These are phyloP conservation scores for Podaxis carcinomalis DNA, from an alignment of 768 basidiomycete genomes.

Conservation along the genomic window DNA sequence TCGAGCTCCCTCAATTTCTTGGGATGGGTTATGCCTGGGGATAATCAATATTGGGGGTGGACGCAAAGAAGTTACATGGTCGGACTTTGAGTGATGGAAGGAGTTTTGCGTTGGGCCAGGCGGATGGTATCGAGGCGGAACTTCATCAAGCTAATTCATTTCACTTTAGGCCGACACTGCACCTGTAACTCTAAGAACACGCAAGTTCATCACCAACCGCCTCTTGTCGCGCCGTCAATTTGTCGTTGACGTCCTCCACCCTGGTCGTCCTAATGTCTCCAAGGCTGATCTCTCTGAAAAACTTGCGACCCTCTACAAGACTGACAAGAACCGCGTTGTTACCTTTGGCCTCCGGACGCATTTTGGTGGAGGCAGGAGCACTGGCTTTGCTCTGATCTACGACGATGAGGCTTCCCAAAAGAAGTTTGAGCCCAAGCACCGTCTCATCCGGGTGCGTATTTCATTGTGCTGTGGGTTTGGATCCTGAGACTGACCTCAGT, in stretches of 20 bases:
- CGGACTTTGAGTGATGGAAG: slow-evolving; percentile 6
- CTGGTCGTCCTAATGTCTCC: slow-evolving; percentile 91
- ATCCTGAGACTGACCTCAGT: slow-evolving; percentile 3
- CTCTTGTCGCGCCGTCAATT: slow-evolving; percentile 96
- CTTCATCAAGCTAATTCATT: slow-evolving; percentile 5
- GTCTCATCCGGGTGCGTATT: slow-evolving; percentile 83
- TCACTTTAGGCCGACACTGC: slow-evolving; percentile 65
- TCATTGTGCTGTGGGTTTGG: slow-evolving; percentile 5
- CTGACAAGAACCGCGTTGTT: slow-evolving; percentile 85
- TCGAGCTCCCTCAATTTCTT: slow-evolving; percentile 12
- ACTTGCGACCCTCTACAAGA: slow-evolving; percentile 90
- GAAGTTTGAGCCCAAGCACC: slow-evolving; percentile 96
- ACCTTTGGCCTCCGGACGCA: slow-evolving; percentile 93
- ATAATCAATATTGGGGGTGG: not conserved
- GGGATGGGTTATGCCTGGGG: not conserved
- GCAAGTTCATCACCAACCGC: slow-evolving; percentile 99
- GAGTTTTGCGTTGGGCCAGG: not conserved
- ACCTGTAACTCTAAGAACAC: slow-evolving; percentile 93
- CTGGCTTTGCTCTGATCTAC: slow-evolving; percentile 96
- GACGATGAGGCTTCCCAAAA: slow-evolving; percentile 92
- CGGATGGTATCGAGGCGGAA: not conserved
- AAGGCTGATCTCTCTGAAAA: slow-evolving; percentile 90
- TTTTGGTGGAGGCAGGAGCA: slow-evolving; percentile 97
- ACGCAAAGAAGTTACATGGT: not conserved
- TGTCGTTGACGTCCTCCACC: slow-evolving; percentile 92